These are phyloP conservation scores for Lycium ferocissimum DNA, from an alignment of 257 asterid genomes.

Conservation along the genomic window DNA sequence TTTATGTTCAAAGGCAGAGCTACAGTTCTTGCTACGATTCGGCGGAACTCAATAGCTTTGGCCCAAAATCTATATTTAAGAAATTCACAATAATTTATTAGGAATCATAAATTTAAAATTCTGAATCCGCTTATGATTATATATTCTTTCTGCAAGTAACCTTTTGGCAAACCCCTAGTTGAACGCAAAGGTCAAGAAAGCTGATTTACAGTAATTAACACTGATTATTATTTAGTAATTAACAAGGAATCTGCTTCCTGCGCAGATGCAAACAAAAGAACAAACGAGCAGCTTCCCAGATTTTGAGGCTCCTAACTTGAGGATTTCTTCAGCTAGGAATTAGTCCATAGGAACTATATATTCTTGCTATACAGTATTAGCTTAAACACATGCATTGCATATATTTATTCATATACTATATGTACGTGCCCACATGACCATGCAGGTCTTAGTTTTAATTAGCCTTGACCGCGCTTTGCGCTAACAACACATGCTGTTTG, in stretches of 20 bases:
- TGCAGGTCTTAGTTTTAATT: conserved; percentile 18
- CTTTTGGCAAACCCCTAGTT: not conserved
- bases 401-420: not conserved
- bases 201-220: not conserved
- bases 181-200: conserved; percentile 17
- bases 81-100: no score
- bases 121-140: not conserved
- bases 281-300: conserved; percentile 31
- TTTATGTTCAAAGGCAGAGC: no score
- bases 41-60: no score
- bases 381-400: not conserved
- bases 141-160: not conserved
- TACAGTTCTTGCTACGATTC: not conserved
- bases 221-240: not conserved
- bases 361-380: not conserved
- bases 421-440: conserved; percentile 29
- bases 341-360: conserved; percentile 4
- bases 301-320: conserved; percentile 27
- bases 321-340: conserved; percentile 9
- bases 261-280: conserved; percentile 25
- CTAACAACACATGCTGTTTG: conserved; percentile 28
- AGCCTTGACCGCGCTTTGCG: conserved; percentile 26
- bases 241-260: conserved; percentile 24
- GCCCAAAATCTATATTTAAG: no score
- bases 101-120: not conserved